A percentile compares a stretch with the other conserved stretches of the same genome.
Conservation (phyloP, 768 basidiomycete species). For the Pleurotus giganteus region DNA sequence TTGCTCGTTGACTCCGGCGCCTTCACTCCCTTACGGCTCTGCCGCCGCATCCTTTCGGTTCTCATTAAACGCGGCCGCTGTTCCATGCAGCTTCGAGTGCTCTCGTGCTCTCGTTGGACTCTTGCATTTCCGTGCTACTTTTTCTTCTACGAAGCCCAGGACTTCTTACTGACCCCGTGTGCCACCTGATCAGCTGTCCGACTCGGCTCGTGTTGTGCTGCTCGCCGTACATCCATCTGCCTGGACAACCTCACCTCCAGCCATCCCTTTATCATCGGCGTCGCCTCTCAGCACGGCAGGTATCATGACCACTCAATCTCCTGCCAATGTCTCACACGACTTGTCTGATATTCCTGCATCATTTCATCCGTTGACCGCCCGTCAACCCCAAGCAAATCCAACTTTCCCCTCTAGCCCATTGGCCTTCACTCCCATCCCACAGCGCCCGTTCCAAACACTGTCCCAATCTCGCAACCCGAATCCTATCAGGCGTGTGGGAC, state of each 20-base stretch:
- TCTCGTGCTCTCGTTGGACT: too few species aligned
- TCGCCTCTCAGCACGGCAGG: constrained; percentile 9
- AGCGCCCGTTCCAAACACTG: constrained; percentile 23
- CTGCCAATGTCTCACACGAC: background rate
- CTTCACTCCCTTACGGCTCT: too few species aligned
- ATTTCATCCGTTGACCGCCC: background rate
- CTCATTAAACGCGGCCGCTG: too few species aligned
- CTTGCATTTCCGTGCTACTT: background rate
- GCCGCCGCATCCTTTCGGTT: too few species aligned
- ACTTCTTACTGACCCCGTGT: constrained; percentile 8
- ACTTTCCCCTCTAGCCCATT: constrained; percentile 15
- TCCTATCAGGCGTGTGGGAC: background rate
- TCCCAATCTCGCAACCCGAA: background rate
- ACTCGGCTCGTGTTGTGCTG: constrained; percentile 64
- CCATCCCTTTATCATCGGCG: constrained; percentile 19
- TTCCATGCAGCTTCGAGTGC: too few species aligned
- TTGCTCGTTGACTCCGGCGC: background rate
- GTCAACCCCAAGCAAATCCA: constrained; percentile 16
- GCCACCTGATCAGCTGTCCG: constrained; percentile 38
- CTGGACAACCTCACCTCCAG: constrained; percentile 60
- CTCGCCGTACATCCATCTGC: constrained; percentile 79
- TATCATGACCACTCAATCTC: constrained; percentile 13
- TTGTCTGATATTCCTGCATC: background rate
- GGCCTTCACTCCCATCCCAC: constrained; percentile 4
- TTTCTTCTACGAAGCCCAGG: constrained; percentile 10